Evolutionary conservation across 192 early-diverging fungal species (phyloP), one percentile per base, ranked within the genome.

Genomic region (Coemansia sp.): DNA sequence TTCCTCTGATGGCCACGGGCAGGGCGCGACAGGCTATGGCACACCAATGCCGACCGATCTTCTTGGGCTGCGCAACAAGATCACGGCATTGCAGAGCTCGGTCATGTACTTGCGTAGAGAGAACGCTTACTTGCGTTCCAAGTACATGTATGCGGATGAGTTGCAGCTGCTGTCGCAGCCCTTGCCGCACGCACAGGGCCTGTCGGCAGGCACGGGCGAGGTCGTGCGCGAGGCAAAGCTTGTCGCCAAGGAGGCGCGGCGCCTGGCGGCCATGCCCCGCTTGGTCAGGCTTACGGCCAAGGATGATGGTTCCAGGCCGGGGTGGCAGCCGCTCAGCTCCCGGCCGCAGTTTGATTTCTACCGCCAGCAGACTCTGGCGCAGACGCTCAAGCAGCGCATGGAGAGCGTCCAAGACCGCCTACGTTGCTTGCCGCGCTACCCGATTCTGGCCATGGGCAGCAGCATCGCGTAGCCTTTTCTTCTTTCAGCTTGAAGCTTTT

Each of bases 61-160:
- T 63, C 84, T 46, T 79, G 88, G 59, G 41, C 80, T 22, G 42
- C 62, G 63, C 19, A 30, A 30, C 48, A 72, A 65, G 63, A 41
- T 72, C 7, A 46, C 32, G 11, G 18, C 52, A 8, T 75, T 95
- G 32, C 86, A 85, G 55, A 77, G 82, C 21, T 85, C 89, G 3
- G 48, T 92, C 27, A 68, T 81, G 11, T 91, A 80, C 54, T 38
- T 93, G 50, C 83, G 89, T 23, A 71, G 77, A 38, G 92, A 96
- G 57, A 93, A 92, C 64, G 77, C 85, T 18, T 81, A 85, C 7
- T 51, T 96, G 52, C 90, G 89, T 45, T 79, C 80, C 6, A 60
- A 67, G 17, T 78, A 47, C 17, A 20, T 62, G 46, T 60, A 34
- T 27, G 45, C 25, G 20, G 52, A 47, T 3, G 50, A 40, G 37